These are phyloP conservation scores for Diplodia seriata DNA, from an alignment of 2,329 filamentous ascomycete genomes.

Conservation along the genomic window DNA sequence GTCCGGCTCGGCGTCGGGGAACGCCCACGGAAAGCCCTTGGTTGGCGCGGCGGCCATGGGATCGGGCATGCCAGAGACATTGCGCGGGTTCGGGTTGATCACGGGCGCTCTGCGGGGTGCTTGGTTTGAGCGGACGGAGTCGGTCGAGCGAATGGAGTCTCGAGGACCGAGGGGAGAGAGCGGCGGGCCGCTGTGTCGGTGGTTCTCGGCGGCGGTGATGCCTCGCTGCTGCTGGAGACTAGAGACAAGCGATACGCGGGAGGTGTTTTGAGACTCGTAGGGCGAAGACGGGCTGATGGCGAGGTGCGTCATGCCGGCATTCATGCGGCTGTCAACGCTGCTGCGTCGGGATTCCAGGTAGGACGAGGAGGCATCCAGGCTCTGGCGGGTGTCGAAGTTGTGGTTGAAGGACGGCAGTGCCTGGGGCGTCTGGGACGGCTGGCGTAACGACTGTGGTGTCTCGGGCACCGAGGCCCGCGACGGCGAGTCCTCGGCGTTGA, in stretches of 20 bases:
- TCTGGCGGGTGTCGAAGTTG: constrained; percentile 55
- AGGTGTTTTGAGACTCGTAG: constrained; percentile 78
- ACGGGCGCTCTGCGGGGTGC: constrained; percentile 70
- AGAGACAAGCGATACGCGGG: constrained; percentile 75
- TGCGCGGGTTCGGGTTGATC: constrained; percentile 71
- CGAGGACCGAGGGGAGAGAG: constrained; percentile 53
- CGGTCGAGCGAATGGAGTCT: constrained; percentile 42
- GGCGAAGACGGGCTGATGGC: constrained; percentile 71
- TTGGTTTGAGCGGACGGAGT: constrained; percentile 43
- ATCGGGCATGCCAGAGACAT: constrained; percentile 69
- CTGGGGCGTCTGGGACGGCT: constrained; percentile 45
- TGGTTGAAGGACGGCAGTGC: constrained; percentile 66
- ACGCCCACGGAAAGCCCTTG: constrained; percentile 84
- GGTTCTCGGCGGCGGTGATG: constrained; percentile 46
- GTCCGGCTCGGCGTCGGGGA: constrained; percentile 72
- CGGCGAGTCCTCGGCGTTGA: constrained; percentile 59
- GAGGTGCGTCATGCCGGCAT: constrained; percentile 73
- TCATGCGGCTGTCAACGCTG: constrained; percentile 81
- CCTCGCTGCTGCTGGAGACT: constrained; percentile 69
- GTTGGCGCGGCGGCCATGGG: constrained; percentile 75
- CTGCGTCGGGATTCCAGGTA: constrained; percentile 70
- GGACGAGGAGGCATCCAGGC: constrained; percentile 57
- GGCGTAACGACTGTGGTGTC: constrained; percentile 50
- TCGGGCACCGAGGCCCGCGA: constrained; percentile 52
- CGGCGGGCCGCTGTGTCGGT: constrained; percentile 53